These are phyloP conservation scores for Lepidium sativum DNA, from an alignment of 345 rosid genomes.

Conservation along the genomic window DNA sequence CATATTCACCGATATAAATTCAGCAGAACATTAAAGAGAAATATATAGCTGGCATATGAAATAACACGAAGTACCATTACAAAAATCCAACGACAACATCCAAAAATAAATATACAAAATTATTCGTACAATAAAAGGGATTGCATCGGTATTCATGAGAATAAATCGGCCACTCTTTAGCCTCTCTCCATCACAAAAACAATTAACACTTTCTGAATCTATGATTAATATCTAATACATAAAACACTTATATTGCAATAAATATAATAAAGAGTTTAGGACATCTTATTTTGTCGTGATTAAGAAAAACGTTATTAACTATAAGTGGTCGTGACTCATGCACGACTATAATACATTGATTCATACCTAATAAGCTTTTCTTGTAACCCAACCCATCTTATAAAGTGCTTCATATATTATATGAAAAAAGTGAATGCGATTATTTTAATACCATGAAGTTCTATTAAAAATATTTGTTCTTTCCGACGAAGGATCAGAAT, in stretches of 20 bases:
- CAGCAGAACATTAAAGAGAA: background rate
- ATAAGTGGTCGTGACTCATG: constrained; percentile 24
- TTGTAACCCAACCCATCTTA: constrained; percentile 17
- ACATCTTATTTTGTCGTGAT: constrained; percentile 15
- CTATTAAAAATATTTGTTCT: background rate
- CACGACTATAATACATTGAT: constrained; percentile 24
- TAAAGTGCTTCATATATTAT: constrained; percentile 9
- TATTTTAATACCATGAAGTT: background rate
- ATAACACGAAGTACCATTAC: constrained; percentile 3
- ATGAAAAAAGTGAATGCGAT: background rate
- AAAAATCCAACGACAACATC: constrained; percentile 15
- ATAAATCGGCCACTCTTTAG: constrained; percentile 9
- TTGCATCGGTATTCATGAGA: background rate
- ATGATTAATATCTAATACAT: constrained; percentile 10
- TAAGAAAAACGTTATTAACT: background rate
- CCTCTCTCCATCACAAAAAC: constrained; percentile 14
- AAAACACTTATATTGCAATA: constrained; percentile 1
- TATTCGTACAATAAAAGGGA: constrained; percentile 8
- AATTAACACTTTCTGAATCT: constrained; percentile 11
- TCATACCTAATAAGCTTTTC: constrained; percentile 24
- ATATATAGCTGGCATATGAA: constrained; percentile 11
- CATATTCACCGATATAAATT: background rate
- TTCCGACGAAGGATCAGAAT: background rate
- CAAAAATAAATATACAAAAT: constrained; percentile 8
- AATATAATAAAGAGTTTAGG: constrained; percentile 15